phyloP scores from a whole-genome alignment of 306 rosid genomes.

The Begonia peltatifolia region DNA sequence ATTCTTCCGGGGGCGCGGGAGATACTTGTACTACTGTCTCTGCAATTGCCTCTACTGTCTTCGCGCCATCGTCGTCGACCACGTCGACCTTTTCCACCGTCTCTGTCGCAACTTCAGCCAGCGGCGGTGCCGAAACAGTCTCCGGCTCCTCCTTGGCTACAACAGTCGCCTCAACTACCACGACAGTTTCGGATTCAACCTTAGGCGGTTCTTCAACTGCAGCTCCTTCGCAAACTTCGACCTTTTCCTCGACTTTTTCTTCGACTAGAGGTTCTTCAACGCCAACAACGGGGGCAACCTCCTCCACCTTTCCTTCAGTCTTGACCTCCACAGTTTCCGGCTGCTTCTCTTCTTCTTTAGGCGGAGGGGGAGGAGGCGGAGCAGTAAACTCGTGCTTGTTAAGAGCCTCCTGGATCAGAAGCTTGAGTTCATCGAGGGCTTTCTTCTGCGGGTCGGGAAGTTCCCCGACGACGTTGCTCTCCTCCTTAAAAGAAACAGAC shows the following conservation, averaged over 20 bases:
- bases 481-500: constrained; percentile 40
- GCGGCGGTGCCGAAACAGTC: constrained; percentile 11
- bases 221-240: neutral
- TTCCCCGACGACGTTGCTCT: constrained; percentile 41
- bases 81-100: constrained; percentile 23
- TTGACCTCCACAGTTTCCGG: constrained; percentile 1
- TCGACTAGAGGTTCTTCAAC: neutral
- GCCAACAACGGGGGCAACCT: neutral
- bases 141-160: constrained; percentile 5
- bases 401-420: constrained; percentile 39
- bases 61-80: constrained; percentile 64
- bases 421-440: constrained; percentile 42
- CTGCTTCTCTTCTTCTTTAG: constrained; percentile 11
- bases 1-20: constrained; percentile 18
- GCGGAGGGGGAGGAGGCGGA: constrained; percentile 4
- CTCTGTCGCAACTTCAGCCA: constrained; percentile 12
- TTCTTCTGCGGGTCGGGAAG: constrained; percentile 38
- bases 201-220: neutral
- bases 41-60: constrained; percentile 69
- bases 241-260: neutral
- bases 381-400: constrained; percentile 33
- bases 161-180: constrained; percentile 12
- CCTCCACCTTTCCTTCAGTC: constrained; percentile 9
- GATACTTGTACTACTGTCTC: constrained; percentile 56
- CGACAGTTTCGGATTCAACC: constrained; percentile 9